phyloP scores from a whole-genome alignment of 2,329 filamentous ascomycete species.

The Cordyceps javanica region DNA sequence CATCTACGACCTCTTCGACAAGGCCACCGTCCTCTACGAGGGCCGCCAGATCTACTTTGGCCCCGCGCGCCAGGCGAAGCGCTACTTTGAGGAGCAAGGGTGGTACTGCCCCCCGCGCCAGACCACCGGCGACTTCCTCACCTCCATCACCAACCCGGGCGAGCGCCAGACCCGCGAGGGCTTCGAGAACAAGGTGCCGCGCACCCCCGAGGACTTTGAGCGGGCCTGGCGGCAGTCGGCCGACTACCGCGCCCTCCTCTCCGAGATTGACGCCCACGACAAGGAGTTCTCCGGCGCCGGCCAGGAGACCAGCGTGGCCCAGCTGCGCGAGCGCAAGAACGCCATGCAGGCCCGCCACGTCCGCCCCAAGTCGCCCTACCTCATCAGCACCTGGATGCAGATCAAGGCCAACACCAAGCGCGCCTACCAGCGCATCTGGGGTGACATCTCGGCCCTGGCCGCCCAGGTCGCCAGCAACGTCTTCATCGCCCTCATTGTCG shows the following conservation, averaged over 20 bases:
- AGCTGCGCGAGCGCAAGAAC: slow-evolving; percentile 43
- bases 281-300: slow-evolving; percentile 36
- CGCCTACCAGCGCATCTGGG: slow-evolving; percentile 46
- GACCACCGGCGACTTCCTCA: slow-evolving; percentile 65
- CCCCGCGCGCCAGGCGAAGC: slow-evolving; percentile 49
- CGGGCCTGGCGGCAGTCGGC: slow-evolving; percentile 38
- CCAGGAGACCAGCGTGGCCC: slow-evolving; percentile 30
- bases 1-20: slow-evolving; percentile 70
- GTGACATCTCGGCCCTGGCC: slow-evolving; percentile 42
- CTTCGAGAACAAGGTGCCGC: slow-evolving; percentile 55
- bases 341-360: slow-evolving; percentile 46
- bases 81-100: slow-evolving; percentile 63
- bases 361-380: slow-evolving; percentile 49
- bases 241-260: slow-evolving; percentile 35
- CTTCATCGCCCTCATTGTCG: slow-evolving; percentile 54
- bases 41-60: slow-evolving; percentile 75
- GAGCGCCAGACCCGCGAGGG: slow-evolving; percentile 52
- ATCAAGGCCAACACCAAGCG: slow-evolving; percentile 44
- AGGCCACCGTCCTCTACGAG: slow-evolving; percentile 67
- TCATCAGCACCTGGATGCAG: slow-evolving; percentile 50
- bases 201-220: slow-evolving; percentile 65
- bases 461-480: slow-evolving; percentile 42
- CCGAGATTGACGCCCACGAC: slow-evolving; percentile 47
- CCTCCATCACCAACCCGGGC: slow-evolving; percentile 58
- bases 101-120: slow-evolving; percentile 62